Evolutionary conservation across 106 monocot genomes (phyloP), one percentile per base, ranked within the genome.

Genomic region (Narthecium ossifragum): DNA sequence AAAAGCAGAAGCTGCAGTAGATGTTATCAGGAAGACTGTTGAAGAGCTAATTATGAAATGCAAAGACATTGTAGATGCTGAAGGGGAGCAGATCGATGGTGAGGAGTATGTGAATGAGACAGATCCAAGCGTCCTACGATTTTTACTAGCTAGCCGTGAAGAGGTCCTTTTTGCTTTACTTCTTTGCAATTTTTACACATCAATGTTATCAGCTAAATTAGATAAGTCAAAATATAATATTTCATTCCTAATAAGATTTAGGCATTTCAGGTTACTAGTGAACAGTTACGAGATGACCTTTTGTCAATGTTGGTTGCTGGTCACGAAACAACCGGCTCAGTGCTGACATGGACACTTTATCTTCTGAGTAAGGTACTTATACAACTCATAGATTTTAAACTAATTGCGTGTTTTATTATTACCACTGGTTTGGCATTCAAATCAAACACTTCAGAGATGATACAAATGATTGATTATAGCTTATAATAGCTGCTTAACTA

Each of bases 241-340:
- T n/a, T n/a, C n/a, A n/a, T n/a, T n/a, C 14, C 30, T 32, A 21
- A 18, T 34, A 33, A 30, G 6, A 26, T 56, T 31, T 56, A 33
- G 13, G n/a, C 37, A 15, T 56, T 75, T 37, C 83, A 96, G 96
- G 90, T 96, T 71, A 81, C 80, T 25, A 96, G 96, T 53, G 62
- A 76, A 45, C 96, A 96, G 64, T 63, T 96, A 53, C 52, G 96
- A 63, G 96, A 96, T 74, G 90, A 90, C 60, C 76, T 96, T 37
- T 67, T 96, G 39, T 96, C 96, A 13, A 90, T 96, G 96, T 68
- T 96, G 34, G 90, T 96, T 77, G 96, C 96, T 69, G 96, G 96
- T 26, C 90, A 96, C 69, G 96, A 96, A 73, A 96, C 96, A 49
- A 96, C 96, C 57, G 90, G 86, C 22, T 96, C 96, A 13, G 96